Conservation (phyloP, 2,329 filamentous ascomycete genomes). For the Aspergillus tanneri region DNA sequence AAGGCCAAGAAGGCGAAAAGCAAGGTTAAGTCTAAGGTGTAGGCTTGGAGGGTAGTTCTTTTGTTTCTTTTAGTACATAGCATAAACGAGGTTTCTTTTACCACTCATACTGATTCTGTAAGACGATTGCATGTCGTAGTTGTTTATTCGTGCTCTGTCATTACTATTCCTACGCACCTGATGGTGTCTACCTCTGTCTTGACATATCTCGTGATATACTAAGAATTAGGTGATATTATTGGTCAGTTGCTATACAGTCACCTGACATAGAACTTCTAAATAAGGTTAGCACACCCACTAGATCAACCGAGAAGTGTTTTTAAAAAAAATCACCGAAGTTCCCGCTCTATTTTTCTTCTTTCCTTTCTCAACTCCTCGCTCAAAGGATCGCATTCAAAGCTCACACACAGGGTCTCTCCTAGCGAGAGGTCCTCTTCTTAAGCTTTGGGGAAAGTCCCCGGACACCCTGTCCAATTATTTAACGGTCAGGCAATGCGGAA, state of each 20-base stretch:
- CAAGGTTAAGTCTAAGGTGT: slow-evolving; percentile 34
- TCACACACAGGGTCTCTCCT: slow-evolving; percentile 74
- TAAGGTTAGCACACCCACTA: slow-evolving; percentile 24
- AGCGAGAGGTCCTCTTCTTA: slow-evolving; percentile 40
- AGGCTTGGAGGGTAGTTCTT: slow-evolving; percentile 3
- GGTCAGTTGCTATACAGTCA: too few relatives aligned
- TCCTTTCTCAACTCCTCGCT: slow-evolving; percentile 75
- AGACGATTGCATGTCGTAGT: too few relatives aligned
- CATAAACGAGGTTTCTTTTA: slow-evolving; percentile 9
- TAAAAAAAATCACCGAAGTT: slow-evolving; percentile 23
- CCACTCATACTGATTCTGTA: not conserved
- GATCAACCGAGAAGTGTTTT: slow-evolving; percentile 18
- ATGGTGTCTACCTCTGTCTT: too few relatives aligned
- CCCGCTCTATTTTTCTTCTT: slow-evolving; percentile 34
- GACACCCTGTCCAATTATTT: slow-evolving; percentile 63
- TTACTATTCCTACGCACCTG: too few relatives aligned
- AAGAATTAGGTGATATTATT: too few relatives aligned
- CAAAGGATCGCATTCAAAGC: slow-evolving; percentile 99
- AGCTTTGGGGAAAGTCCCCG: slow-evolving; percentile 99
- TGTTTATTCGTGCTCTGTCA: too few relatives aligned
- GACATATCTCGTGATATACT: too few relatives aligned
- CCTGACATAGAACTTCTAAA: too few relatives aligned
- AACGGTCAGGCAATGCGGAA: slow-evolving; percentile 70
- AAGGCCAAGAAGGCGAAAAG: slow-evolving; percentile 33
- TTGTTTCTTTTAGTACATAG: slow-evolving; percentile 10